Percentiles rank a stretch among this genome's conserved stretches.
Conservation (phyloP, 306 rosid species). For the Malus orientalis region DNA sequence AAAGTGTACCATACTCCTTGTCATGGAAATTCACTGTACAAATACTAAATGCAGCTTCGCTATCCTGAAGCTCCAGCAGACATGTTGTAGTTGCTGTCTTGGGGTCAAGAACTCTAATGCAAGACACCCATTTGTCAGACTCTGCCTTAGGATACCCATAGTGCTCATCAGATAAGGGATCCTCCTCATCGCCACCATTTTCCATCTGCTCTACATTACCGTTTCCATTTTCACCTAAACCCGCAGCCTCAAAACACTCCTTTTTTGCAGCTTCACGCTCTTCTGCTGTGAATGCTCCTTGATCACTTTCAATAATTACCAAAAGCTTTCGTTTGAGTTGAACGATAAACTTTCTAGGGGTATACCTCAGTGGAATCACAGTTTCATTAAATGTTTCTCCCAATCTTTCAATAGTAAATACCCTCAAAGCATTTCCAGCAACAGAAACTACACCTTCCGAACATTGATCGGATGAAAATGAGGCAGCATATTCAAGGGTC, state of each 20-base stretch:
- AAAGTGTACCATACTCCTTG: constrained; percentile 87
- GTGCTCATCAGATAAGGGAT: constrained; percentile 79
- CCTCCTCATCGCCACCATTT: constrained; percentile 92
- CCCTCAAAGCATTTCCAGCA: constrained; percentile 84
- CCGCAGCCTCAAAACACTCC: constrained; percentile 77
- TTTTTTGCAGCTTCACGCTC: constrained; percentile 91
- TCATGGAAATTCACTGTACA: constrained; percentile 93
- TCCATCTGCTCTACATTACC: constrained; percentile 80
- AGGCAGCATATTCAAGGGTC: constrained; percentile 87
- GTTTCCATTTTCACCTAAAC: constrained; percentile 66
- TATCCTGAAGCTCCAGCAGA: constrained; percentile 91
- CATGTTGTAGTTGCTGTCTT: constrained; percentile 76
- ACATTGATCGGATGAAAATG: constrained; percentile 94
- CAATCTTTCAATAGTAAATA: constrained; percentile 85
- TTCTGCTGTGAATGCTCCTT: constrained; percentile 84
- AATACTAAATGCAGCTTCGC: constrained; percentile 90
- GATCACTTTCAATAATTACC: constrained; percentile 92
- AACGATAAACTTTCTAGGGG: constrained; percentile 91
- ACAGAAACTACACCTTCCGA: constrained; percentile 94
- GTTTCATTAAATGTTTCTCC: constrained; percentile 98
- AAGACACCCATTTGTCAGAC: constrained; percentile 87
- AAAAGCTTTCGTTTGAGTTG: constrained; percentile 73
- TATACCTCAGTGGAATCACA: constrained; percentile 91
- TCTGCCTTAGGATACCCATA: constrained; percentile 94
- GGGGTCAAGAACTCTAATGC: constrained; percentile 97